Percentiles rank a stretch among this genome's conserved stretches.
Conservation (phyloP, 495 filamentous ascomycete genomes). For the Chaetomidium leptoderma region DNA sequence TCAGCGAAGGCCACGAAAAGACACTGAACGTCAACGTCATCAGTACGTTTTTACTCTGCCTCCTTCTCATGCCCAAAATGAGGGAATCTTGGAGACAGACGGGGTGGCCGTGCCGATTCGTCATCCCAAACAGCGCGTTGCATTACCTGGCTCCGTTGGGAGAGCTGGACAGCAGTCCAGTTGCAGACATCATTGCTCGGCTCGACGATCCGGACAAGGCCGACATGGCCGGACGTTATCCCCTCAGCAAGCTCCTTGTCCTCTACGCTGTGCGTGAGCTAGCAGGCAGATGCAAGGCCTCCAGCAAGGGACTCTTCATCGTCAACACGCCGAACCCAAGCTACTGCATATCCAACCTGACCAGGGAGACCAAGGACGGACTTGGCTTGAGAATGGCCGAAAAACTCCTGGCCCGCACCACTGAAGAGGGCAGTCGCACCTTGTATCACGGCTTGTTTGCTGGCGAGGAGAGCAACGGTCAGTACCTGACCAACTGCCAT, state of each 20-base stretch:
- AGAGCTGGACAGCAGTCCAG: neutral
- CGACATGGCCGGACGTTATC: neutral
- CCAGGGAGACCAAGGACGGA: neutral
- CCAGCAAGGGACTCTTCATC: neutral
- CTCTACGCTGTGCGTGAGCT: neutral
- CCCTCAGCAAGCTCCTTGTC: neutral
- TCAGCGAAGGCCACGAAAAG: conserved; percentile 36
- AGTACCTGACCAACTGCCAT: conserved; percentile 2
- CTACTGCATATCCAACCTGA: neutral
- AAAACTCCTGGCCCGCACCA: neutral
- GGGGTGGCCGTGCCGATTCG: neutral
- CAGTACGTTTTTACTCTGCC: conserved; percentile 39
- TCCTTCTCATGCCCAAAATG: conserved; percentile 43
- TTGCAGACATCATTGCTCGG: neutral
- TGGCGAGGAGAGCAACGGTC: neutral
- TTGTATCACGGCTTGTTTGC: neutral
- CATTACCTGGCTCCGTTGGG: neutral
- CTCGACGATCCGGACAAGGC: neutral
- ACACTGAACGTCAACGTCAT: conserved; percentile 49
- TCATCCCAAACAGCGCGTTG: neutral
- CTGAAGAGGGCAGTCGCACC: neutral
- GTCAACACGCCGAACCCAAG: conserved; percentile 1
- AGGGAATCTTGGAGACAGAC: conserved; percentile 11
- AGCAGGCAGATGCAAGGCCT: neutral
- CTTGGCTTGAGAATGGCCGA: neutral